Conservation (phyloP, 257 asterid genomes). For the Petunia axillaris region DNA sequence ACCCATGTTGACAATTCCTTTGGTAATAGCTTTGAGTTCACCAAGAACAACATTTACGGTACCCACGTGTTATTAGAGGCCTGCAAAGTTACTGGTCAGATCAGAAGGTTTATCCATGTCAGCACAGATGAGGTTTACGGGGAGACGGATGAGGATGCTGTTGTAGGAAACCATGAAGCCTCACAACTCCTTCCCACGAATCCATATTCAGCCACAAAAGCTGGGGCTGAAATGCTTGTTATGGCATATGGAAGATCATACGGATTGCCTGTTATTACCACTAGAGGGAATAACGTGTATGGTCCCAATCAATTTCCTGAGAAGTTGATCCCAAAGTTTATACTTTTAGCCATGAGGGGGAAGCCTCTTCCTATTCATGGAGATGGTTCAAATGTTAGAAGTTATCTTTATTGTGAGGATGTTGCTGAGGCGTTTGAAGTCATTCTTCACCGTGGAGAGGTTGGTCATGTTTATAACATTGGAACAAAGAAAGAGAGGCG, state of each 20-base stretch:
- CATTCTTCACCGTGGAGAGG: conserved; percentile 92
- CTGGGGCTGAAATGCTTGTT: conserved; percentile 99
- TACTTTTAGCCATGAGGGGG: conserved; percentile 87
- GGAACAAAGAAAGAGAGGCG: conserved; percentile 96
- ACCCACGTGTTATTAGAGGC: conserved; percentile 98
- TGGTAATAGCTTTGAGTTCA: conserved; percentile 94
- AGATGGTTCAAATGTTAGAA: conserved; percentile 91
- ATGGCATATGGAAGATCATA: conserved; percentile 98
- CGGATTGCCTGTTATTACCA: conserved; percentile 87
- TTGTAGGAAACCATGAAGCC: conserved; percentile 96
- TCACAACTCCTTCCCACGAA: conserved; percentile 95
- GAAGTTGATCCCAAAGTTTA: conserved; percentile 93
- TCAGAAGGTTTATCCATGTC: conserved; percentile 93
- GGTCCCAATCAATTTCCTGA: conserved; percentile 98
- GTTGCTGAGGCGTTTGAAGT: conserved; percentile 97
- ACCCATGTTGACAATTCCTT: conserved; percentile 96
- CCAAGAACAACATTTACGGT: conserved; percentile 95
- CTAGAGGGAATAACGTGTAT: conserved; percentile 89
- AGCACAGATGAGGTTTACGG: conserved; percentile 99
- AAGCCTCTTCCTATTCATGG: conserved; percentile 94
- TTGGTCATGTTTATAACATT: conserved; percentile 92
- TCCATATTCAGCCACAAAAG: conserved; percentile 96
- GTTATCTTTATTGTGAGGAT: conserved; percentile 94
- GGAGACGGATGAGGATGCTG: conserved; percentile 97
- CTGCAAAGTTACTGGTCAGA: conserved; percentile 97